Base-by-base conservation (phyloP, 257 asterid species). In the Solanum verrucosum region DNA sequence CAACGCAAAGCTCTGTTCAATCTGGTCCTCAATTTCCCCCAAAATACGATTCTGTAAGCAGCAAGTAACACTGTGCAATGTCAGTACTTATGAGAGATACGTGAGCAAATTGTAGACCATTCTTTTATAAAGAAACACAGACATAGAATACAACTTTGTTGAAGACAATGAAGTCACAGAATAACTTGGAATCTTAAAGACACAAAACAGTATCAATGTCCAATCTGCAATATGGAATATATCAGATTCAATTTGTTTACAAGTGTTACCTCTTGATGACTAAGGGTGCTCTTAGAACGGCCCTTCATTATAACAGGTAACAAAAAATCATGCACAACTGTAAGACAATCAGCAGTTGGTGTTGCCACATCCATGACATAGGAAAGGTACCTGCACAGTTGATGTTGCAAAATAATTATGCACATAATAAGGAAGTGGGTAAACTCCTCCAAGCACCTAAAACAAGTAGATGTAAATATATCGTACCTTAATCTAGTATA, bases 321-420 rank as follows among this genome's bases (percentile, higher is more conserved):
- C 83, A 92, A 88, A 21, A 91, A 86, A 70, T 91, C 93, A 38
- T 90, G 87, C 25, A 92, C 93, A 86, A 92, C 84, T 4, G 87
- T 87, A 14, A 91, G 91, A 88, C 94, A 92, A 75, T 92, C 92
- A 83, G 94, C 92, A 8, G 94, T 92, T 75, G 94, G 94, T 9
- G 94, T 92, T 37, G 94, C 94, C 52, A 91, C 94, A 89, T 92
- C 94, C 94, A 92, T 92, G 34, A 92, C 92, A 89, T 92, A 92
- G n/a, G 93, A 87, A 34, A 92, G 94, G 89, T 92, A 92, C 87
- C 94, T 92, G 90, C 77, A 81, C 27, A 79, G 34, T 79, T 44
- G 88, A 86, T 75, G 56, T 35, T 56, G 84, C 87, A 89, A 83
- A 82, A 82, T 23, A 13, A 37, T 29, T n/a, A 5, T 1, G 31